Base-by-base conservation (phyloP, 2,329 filamentous ascomycete species). In the Capronia epimyces region DNA sequence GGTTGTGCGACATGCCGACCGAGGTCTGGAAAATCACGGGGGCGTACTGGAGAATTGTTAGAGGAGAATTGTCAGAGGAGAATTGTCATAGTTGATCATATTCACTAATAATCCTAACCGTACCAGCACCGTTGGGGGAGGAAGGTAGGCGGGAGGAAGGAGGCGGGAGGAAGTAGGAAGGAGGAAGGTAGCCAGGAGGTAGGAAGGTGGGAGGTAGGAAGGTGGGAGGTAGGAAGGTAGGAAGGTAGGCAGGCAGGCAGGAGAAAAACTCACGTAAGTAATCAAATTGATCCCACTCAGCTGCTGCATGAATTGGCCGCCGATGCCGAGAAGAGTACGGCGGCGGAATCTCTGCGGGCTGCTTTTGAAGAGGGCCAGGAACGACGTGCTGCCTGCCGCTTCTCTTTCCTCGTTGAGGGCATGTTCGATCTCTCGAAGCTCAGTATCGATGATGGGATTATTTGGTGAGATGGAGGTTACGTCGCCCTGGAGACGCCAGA, bases 391-490 rank as follows among this genome's bases (percentile, higher is more conserved):
- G 16, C 41, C 25, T 3, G 41, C 41, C 4, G 34, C 41, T 32
- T 43, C 24, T n/a, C 32, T 20, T 31, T 43, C 41, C 18, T 43
- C 41, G 12, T 43, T 13, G 67, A 70, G 25, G 74, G 67, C 25
- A 66, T 76, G 73, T 49, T 71, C 68, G 62, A 74, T 73, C 52
- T 76, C 73, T 40, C 75, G 55, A 1, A 76, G 74, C 2, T 74
- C 75, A 25, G 75, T 73, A 58, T 77, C 76, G 64, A 79, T 63
- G 37, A 69, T 68, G 10, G 64, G 60, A 43, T 75, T 69, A 16
- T 75, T 71, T 3, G 34, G 12, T 20, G 16, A 18, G 5, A 37
- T 20, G n/a, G 34, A 18, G 7, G 34, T 18, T 9, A 5, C 6
- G 16, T 37, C 34, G 8, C 34, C 8, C 34, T 37, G 34, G 5